Evolutionary conservation across 805 yeast genomes (phyloP), one percentile per base, ranked within the genome.

Genomic region (Cyberlindnera mrakii): DNA sequence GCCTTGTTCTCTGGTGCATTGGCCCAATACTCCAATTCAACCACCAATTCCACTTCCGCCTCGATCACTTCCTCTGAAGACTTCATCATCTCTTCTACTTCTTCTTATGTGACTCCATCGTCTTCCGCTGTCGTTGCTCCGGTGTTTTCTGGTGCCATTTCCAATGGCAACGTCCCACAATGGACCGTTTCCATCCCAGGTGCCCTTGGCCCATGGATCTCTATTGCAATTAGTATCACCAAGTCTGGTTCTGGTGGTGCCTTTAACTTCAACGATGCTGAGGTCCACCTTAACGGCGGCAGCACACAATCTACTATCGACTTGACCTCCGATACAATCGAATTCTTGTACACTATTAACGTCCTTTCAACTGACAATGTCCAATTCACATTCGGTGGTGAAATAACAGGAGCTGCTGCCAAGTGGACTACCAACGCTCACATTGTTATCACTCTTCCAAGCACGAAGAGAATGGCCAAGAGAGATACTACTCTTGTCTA

Each of bases 151-250:
- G 49, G 49, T 16, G 25, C 47, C 37, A 25, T 36, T 15, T 42
- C 46, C 30, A 44, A 49, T 30, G 50, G 47, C 41, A 46, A 44
- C 37, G 7, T 25, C 3, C 45, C 45, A 39, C 16, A 11, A 17
- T 45, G 48, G 48, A 13, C 13, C 11, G 19, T 45, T 10, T 13
- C 35, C 35, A 30, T 52, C 15, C 58, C 58, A 46, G 53, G 47
- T 30, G 30, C 34, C 5, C 41, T 43, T 31, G 51, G 51, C 39
- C 50, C 56, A 40, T 52, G 52, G 51, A 37, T 49, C n/a, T 18
- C 37, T 15, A 41, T 53, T 40, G 35, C 35, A 3, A 37, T 47
- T 13, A 13, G 36, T 29, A 46, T 50, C 41, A 17, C 37, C 15
- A 46, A 45, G 40, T 33, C 41, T 18, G 39, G 39, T 7, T 16